These are phyloP conservation scores for Takakia lepidozioides DNA, from an alignment of 225 moss, liverwort and hornwort genomes.

Conservation along the genomic window DNA sequence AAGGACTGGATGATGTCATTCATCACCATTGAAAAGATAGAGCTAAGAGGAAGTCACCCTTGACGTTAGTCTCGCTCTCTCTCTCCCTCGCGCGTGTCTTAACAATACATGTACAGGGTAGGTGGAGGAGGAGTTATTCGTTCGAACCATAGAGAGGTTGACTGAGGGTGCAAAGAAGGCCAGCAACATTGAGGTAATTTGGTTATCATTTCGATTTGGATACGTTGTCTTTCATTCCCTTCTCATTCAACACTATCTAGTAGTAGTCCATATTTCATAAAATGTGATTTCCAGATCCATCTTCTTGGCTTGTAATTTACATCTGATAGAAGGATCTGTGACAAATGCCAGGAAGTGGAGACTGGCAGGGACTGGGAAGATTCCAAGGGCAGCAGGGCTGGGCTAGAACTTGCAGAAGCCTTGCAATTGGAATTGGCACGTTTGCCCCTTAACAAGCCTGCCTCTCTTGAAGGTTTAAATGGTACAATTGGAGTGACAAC, in stretches of 20 bases:
- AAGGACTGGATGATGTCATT: not conserved
- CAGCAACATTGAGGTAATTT: slow-evolving; percentile 12
- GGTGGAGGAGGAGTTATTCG: slow-evolving; percentile 53
- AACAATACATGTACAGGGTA: not conserved
- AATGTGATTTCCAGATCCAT: not conserved
- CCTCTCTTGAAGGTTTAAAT: too few relatives aligned
- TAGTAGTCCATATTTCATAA: too few relatives aligned
- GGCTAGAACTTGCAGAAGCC: slow-evolving; percentile 35
- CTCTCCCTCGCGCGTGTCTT: not conserved
- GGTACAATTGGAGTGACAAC: too few relatives aligned
- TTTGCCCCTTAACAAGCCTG: slow-evolving; percentile 4
- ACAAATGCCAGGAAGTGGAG: too few relatives aligned
- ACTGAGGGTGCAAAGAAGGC: slow-evolving; percentile 16
- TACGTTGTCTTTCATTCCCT: too few relatives aligned
- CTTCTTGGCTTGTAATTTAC: not conserved
- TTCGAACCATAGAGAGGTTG: slow-evolving; percentile 42
- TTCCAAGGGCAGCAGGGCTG: slow-evolving; percentile 11
- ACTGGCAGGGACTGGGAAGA: not conserved
- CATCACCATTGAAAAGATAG: not conserved
- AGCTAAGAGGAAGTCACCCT: too few relatives aligned
- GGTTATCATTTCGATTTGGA: not conserved
- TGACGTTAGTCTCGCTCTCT: too few relatives aligned
- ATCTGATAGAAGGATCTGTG: not conserved
- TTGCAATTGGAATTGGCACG: slow-evolving; percentile 32
- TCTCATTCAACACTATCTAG: too few relatives aligned